A percentile compares a stretch with the other conserved stretches of the same genome.
These are phyloP conservation scores for Fusarium musae DNA, from an alignment of 2,329 filamentous ascomycete species.

Conservation along the genomic window DNA sequence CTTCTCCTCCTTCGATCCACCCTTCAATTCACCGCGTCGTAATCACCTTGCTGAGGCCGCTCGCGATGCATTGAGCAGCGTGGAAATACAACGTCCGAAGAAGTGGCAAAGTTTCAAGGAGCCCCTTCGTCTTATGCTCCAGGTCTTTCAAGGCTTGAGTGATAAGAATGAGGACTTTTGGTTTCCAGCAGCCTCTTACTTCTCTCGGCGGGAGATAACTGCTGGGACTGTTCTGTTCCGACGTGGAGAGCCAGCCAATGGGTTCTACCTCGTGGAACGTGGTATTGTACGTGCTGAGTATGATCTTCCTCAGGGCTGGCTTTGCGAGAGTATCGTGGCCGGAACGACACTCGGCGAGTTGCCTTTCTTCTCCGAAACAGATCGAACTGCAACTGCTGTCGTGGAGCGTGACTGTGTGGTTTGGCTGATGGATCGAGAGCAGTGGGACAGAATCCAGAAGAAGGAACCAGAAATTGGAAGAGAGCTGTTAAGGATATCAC, in stretches of 20 bases:
- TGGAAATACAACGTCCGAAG: conserved; percentile 66
- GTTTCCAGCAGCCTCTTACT: conserved; percentile 83
- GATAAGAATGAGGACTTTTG: conserved; percentile 94
- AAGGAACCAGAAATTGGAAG: conserved; percentile 80
- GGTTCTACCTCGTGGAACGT: conserved; percentile 90
- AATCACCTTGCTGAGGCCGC: conserved; percentile 83
- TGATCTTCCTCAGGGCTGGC: conserved; percentile 85
- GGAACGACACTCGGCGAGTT: conserved; percentile 96
- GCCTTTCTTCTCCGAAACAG: conserved; percentile 93
- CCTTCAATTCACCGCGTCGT: conserved; percentile 82
- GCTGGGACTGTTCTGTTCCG: conserved; percentile 81
- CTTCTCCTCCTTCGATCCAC: conserved; percentile 51
- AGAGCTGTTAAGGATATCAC: conserved; percentile 85
- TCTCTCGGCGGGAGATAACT: conserved; percentile 73
- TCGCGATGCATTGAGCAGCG: conserved; percentile 75
- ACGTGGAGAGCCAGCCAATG: conserved; percentile 79
- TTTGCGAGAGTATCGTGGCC: conserved; percentile 91
- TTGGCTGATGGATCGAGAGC: conserved; percentile 80
- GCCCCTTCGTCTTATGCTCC: conserved; percentile 89
- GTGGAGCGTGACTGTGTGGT: conserved; percentile 84
- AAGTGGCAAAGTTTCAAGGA: conserved; percentile 91
- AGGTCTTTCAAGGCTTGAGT: conserved; percentile 92
- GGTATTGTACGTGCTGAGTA: conserved; percentile 93
- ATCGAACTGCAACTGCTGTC: conserved; percentile 84
- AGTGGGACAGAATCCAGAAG: conserved; percentile 78